Evolutionary conservation across 1,284 basidiomycete species (phyloP).

Genomic region (Austroboletus novae-zelandiae): DNA sequence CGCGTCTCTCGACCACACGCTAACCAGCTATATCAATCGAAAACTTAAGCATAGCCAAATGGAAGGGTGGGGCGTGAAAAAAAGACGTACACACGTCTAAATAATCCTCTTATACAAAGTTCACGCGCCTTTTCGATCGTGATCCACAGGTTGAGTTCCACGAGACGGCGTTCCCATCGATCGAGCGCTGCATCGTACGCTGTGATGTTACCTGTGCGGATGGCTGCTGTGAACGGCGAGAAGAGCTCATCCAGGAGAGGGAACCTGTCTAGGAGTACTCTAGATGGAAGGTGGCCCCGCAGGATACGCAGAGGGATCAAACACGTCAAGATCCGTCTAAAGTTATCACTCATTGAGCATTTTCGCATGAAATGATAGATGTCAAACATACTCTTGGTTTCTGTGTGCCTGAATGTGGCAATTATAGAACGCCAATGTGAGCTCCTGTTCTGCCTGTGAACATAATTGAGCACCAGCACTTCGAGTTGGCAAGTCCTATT

Average conservation of each 20-base stretch:
- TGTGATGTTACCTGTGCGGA: conserved; percentile 73
- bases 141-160: conserved; percentile 83
- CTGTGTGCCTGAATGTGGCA: conserved; percentile 66
- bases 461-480: background rate
- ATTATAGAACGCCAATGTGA: conserved; percentile 79
- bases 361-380: background rate
- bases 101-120: conserved; percentile 80
- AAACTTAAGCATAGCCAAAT: background rate
- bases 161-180: conserved; percentile 62
- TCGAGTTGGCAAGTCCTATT: conserved; percentile 5
- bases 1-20: conserved; percentile 68
- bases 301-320: conserved; percentile 87
- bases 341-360: background rate
- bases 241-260: conserved; percentile 76
- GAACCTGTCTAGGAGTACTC: conserved; percentile 65
- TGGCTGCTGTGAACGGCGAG: conserved; percentile 76
- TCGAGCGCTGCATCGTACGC: conserved; percentile 81
- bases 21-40: conserved; percentile 62
- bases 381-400: conserved; percentile 74
- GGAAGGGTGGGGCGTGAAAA: background rate
- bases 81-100: conserved; percentile 76
- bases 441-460: conserved; percentile 73
- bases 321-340: conserved; percentile 84
- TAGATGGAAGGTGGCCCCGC: conserved; percentile 79
- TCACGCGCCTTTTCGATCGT: conserved; percentile 88